Conservation (phyloP, 305 asterid species). For the Coffea humblotiana region DNA sequence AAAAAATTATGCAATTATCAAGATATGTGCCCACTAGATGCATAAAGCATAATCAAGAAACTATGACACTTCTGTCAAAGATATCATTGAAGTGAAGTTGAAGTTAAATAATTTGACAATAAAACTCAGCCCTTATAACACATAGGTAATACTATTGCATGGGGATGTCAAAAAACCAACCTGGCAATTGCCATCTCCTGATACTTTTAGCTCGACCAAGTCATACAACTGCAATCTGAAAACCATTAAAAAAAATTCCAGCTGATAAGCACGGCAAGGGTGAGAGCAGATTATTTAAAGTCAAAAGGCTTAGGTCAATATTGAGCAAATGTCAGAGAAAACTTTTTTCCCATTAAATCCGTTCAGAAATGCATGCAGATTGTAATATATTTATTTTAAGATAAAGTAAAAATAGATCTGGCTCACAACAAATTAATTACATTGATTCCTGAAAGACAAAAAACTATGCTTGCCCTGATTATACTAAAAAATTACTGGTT, state of each 20-base stretch:
- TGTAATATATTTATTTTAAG: neutral
- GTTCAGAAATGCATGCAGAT: neutral
- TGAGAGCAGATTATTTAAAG: neutral
- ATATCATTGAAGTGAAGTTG: neutral
- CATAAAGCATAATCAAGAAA: neutral
- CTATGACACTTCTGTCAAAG: neutral
- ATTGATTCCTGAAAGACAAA: neutral
- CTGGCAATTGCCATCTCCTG: constrained; percentile 98
- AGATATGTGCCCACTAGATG: neutral
- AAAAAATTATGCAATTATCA: neutral
- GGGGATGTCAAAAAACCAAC: constrained; percentile 40
- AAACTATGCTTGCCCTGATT: too few relatives aligned
- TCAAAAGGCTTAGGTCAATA: neutral
- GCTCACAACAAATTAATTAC: neutral
- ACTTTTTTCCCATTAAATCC: neutral
- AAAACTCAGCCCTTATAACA: neutral
- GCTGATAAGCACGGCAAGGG: neutral
- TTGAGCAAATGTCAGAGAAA: too few relatives aligned
- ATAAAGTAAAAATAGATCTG: neutral
- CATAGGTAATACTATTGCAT: neutral
- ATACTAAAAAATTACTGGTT: neutral
- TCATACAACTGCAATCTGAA: constrained; percentile 78
- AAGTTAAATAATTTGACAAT: neutral
- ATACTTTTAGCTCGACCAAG: constrained; percentile 68
- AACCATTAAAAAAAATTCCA: constrained; percentile 1